Percentiles rank a stretch among this genome's conserved stretches.
phyloP scores from a whole-genome alignment of 805 yeast genomes.

The Nakazawaea holstii region DNA sequence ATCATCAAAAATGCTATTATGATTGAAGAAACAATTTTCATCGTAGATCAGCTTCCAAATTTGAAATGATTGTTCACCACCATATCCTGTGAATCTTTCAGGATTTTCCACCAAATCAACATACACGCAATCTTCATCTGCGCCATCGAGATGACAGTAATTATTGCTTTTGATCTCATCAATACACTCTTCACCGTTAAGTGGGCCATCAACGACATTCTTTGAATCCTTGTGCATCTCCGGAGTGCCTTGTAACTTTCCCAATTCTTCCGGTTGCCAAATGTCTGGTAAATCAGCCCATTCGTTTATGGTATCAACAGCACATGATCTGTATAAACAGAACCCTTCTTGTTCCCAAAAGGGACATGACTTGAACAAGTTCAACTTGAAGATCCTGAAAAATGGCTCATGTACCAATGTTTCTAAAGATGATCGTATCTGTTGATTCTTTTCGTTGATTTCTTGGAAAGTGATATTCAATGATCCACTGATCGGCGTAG shows the following conservation, averaged over 20 bases:
- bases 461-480: conserved; percentile 32
- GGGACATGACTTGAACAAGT: conserved; percentile 78
- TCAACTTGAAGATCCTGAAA: conserved; percentile 82
- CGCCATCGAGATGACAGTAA: conserved; percentile 63
- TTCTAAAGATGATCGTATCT: conserved; percentile 51
- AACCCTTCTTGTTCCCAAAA: conserved; percentile 78
- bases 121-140: conserved; percentile 65
- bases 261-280: conserved; percentile 71
- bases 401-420: conserved; percentile 67
- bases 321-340: conserved; percentile 85
- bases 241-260: conserved; percentile 36
- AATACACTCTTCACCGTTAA: conserved; percentile 21
- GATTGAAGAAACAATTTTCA: conserved; percentile 79
- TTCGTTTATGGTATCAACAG: conserved; percentile 78
- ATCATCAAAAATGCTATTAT: conserved; percentile 28
- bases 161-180: conserved; percentile 40
- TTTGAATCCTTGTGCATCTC: conserved; percentile 25
- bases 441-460: conserved; percentile 44
- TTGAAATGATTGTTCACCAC: conserved; percentile 85
- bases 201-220: background rate
- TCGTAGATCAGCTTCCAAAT: conserved; percentile 92
- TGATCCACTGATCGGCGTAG: conserved; percentile 21
- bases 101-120: conserved; percentile 87
- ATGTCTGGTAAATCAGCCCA: conserved; percentile 66
- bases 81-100: conserved; percentile 94